Conservation (phyloP, 176 grass and related monocot genomes). For the Triticum urartu region DNA sequence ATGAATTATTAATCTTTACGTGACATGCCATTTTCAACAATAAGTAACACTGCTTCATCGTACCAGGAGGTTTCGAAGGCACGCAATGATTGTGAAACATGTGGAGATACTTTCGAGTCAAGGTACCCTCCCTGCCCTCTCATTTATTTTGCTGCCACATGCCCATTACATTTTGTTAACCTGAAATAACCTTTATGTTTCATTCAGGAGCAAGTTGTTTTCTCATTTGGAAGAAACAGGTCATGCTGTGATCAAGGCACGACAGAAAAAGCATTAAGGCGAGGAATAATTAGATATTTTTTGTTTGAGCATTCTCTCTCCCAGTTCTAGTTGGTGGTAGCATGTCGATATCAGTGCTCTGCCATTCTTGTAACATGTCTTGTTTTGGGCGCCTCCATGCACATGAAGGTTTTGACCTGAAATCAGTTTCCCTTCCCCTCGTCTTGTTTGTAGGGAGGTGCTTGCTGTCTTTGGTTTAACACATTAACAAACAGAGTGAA, state of each 20-base stretch:
- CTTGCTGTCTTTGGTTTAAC: neutral
- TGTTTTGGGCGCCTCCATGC: neutral
- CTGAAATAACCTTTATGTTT: constrained; percentile 5
- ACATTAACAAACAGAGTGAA: neutral
- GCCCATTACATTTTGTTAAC: neutral
- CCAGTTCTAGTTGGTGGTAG: constrained; percentile 28
- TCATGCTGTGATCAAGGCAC: constrained; percentile 59
- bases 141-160: neutral
- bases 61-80: constrained; percentile 56
- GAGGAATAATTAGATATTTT: neutral
- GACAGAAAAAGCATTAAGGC: constrained; percentile 34
- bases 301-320: neutral
- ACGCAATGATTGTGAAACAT: constrained; percentile 68
- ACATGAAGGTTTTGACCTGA: neutral
- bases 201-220: constrained; percentile 88
- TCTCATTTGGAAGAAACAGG: constrained; percentile 83
- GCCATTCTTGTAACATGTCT: neutral
- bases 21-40: neutral
- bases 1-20: neutral
- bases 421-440: neutral
- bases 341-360: neutral
- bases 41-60: neutral
- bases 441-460: neutral
- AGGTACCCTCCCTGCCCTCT: constrained; percentile 48
- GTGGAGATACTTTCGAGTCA: constrained; percentile 78